These are phyloP conservation scores for Gremmenia infestans DNA, from an alignment of 2,329 filamentous ascomycete genomes.

Conservation along the genomic window DNA sequence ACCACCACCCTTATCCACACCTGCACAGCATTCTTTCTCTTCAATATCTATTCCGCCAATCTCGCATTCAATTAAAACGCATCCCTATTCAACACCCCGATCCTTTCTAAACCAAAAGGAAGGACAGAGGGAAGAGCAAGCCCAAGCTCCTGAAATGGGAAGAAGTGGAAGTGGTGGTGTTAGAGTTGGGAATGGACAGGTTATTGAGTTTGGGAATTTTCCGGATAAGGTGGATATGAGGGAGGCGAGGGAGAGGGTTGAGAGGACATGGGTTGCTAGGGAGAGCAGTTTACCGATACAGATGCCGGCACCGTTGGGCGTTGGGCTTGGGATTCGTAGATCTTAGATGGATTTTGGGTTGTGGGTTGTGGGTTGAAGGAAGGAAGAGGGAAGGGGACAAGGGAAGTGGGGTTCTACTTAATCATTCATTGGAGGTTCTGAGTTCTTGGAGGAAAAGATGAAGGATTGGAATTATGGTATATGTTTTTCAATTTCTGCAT, in stretches of 20 bases:
- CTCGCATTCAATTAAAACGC: not conserved
- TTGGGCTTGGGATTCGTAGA: not conserved
- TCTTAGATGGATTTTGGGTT: not conserved
- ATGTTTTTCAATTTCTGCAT: not conserved
- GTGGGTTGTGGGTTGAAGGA: not conserved
- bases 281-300: not conserved
- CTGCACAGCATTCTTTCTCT: not conserved
- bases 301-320: not conserved
- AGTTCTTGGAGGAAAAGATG: not conserved
- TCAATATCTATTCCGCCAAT: not conserved
- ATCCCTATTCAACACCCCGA: constrained; percentile 8
- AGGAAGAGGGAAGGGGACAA: not conserved
- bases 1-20: not conserved
- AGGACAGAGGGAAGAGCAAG: not conserved
- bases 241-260: constrained; percentile 14
- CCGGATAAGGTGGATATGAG: constrained; percentile 18
- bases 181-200: constrained; percentile 7
- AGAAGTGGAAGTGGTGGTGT: constrained; percentile 15
- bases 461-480: not conserved
- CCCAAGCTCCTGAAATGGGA: constrained; percentile 1
- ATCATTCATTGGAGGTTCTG: too few species aligned
- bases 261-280: constrained; percentile 13
- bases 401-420: not conserved
- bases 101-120: not conserved
- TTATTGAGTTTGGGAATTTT: constrained; percentile 26